phyloP scores from a whole-genome alignment of 1,139 yeast genomes.

The Insectozyma bohioensis region DNA sequence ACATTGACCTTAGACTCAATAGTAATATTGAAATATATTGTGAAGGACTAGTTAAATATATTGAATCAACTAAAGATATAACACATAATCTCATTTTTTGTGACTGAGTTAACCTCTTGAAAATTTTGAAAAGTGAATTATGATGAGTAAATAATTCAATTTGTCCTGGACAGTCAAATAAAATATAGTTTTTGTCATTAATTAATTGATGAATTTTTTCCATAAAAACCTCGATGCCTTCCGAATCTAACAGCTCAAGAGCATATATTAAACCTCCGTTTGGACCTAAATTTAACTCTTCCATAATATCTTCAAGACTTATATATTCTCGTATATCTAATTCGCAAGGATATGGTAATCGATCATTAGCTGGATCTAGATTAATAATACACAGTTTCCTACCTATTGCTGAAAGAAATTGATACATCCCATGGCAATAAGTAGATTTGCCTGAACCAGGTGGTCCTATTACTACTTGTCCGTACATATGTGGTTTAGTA shows the following conservation, averaged over 20 bases:
- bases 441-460: slow-evolving; percentile 98
- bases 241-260: slow-evolving; percentile 57
- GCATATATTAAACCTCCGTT: slow-evolving; percentile 95
- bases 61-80: slow-evolving; percentile 84
- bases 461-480: slow-evolving; percentile 94
- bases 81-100: slow-evolving; percentile 78
- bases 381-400: slow-evolving; percentile 80
- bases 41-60: slow-evolving; percentile 81
- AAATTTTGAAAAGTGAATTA: slow-evolving; percentile 36
- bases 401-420: slow-evolving; percentile 91
- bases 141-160: slow-evolving; percentile 51
- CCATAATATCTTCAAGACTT: slow-evolving; percentile 88
- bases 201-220: slow-evolving; percentile 55
- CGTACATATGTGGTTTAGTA: too few species aligned
- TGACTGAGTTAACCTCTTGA: slow-evolving; percentile 38
- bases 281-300: slow-evolving; percentile 78
- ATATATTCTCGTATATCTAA: slow-evolving; percentile 87
- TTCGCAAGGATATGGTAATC: slow-evolving; percentile 75
- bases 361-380: slow-evolving; percentile 93
- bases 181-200: slow-evolving; percentile 63
- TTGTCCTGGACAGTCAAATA: slow-evolving; percentile 81
- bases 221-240: slow-evolving; percentile 56
- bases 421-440: slow-evolving; percentile 87
- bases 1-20: slow-evolving; percentile 70
- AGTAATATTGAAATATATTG: slow-evolving; percentile 85